phyloP scores from a whole-genome alignment of 1,139 yeast species.

The Suhomyces chickasaworum region DNA sequence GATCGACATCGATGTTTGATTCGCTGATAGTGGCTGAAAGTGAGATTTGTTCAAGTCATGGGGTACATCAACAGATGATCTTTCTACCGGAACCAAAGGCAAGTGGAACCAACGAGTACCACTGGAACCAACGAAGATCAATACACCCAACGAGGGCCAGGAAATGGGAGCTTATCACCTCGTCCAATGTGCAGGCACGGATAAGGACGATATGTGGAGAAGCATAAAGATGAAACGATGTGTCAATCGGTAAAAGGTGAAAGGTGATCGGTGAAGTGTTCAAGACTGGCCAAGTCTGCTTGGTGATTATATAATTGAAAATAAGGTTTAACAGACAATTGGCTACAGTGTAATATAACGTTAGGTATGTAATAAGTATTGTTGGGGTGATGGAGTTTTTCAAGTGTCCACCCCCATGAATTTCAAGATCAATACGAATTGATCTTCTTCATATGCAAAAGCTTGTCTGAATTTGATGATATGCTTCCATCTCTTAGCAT shows the following conservation, averaged over 20 bases:
- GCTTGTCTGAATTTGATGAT: constrained; percentile 41
- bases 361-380: background rate
- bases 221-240: too few species aligned
- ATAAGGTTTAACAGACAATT: background rate
- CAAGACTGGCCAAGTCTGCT: background rate
- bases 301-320: background rate
- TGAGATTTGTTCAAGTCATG: too few species aligned
- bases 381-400: background rate
- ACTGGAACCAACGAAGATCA: too few species aligned
- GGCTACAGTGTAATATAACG: background rate
- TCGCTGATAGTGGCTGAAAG: background rate
- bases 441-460: constrained; percentile 46
- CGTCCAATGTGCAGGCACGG: too few species aligned
- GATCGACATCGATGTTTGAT: background rate
- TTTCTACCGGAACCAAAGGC: too few species aligned
- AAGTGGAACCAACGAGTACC: too few species aligned
- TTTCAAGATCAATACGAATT: constrained; percentile 43
- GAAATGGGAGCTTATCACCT: too few species aligned
- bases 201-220: too few species aligned
- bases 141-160: too few species aligned
- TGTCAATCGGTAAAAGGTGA: too few species aligned
- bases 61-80: too few species aligned
- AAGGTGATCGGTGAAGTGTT: too few species aligned
- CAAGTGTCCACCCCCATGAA: constrained; percentile 33
- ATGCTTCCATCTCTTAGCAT: constrained; percentile 51